A percentile compares a stretch with the other conserved stretches of the same genome.
Evolutionary conservation across 140 eudicot species (phyloP).

Genomic region (Bidens hawaiensis): DNA sequence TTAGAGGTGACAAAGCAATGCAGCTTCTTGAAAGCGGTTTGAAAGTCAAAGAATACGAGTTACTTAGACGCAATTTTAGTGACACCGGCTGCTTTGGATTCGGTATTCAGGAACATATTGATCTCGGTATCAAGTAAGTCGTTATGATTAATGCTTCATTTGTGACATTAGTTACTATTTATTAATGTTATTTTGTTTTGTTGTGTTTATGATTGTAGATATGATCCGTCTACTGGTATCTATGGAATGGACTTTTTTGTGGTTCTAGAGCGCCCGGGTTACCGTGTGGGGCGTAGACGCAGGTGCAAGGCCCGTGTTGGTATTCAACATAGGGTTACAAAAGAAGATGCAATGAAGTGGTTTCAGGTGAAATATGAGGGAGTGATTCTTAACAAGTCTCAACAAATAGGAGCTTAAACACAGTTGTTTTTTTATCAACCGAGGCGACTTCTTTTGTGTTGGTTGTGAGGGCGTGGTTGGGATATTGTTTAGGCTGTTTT

Average conservation of each 20-base stretch:
- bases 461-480: too few species aligned
- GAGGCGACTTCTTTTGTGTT: background rate
- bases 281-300: constrained; percentile 61
- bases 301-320: constrained; percentile 77
- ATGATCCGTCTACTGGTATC: constrained; percentile 65
- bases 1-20: constrained; percentile 42
- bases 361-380: constrained; percentile 46
- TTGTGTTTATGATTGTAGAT: constrained; percentile 28
- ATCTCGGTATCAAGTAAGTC: constrained; percentile 70
- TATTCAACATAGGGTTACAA: constrained; percentile 68
- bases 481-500: too few species aligned
- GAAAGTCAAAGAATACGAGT: constrained; percentile 73
- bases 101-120: constrained; percentile 77
- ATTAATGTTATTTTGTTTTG: too few species aligned
- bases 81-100: constrained; percentile 82
- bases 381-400: constrained; percentile 58
- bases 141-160: background rate
- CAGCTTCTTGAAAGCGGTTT: constrained; percentile 73
- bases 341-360: constrained; percentile 42
- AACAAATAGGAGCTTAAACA: constrained; percentile 20
- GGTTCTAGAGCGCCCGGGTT: constrained; percentile 58
- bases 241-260: constrained; percentile 68
- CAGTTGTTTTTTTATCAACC: too few species aligned
- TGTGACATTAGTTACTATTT: background rate
- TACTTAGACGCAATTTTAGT: constrained; percentile 64